Percentiles rank a stretch among this genome's conserved stretches.
Conservation (phyloP, 495 filamentous ascomycete genomes). For the Aspergillus nanangensis region DNA sequence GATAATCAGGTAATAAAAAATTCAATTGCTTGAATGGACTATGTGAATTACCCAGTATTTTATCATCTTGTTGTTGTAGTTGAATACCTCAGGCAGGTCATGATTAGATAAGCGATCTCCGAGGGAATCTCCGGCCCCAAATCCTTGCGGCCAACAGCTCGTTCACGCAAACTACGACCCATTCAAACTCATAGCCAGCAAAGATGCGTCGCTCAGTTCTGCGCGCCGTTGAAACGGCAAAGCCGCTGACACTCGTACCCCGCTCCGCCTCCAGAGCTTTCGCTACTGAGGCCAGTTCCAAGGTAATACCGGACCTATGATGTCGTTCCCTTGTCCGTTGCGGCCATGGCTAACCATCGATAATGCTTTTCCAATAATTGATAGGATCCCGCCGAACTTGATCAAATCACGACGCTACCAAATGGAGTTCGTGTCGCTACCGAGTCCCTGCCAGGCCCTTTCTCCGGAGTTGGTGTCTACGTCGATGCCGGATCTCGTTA, state of each 20-base stretch:
- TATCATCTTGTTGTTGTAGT: no score
- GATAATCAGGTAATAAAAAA: no score
- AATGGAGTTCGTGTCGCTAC: conserved; percentile 96
- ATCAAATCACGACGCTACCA: conserved; percentile 81
- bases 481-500: conserved; percentile 95
- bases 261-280: conserved; percentile 39
- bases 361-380: neutral
- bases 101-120: conserved; percentile 24
- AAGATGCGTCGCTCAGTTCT: conserved; percentile 44
- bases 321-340: conserved; percentile 5
- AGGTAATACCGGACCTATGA: conserved; percentile 23
- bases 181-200: no score
- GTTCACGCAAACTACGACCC: no score
- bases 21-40: no score
- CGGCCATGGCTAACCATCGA: no score
- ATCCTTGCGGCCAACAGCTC: conserved; percentile 17
- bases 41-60: no score
- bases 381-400: conserved; percentile 84
- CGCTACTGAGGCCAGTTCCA: conserved; percentile 33
- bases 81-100: no score
- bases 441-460: conserved; percentile 91
- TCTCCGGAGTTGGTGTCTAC: conserved; percentile 93
- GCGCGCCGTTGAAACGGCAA: conserved; percentile 41
- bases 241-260: conserved; percentile 34
- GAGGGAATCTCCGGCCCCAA: conserved; percentile 7